Base-by-base conservation (phyloP, 2,329 filamentous ascomycete genomes). In the Juglanconis sp. region DNA sequence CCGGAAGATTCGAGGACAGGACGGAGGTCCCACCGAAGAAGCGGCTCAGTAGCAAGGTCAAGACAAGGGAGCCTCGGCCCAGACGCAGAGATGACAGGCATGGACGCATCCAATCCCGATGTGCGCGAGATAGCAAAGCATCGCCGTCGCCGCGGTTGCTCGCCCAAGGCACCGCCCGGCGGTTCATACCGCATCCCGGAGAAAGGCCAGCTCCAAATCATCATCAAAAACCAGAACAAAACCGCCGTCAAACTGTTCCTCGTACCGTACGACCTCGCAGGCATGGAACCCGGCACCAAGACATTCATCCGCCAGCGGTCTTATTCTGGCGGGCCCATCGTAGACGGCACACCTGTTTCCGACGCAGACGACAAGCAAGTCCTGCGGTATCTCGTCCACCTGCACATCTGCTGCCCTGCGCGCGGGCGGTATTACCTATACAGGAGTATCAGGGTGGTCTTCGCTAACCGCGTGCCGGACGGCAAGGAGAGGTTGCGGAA, bases 171-270 rank as follows among this genome's bases (percentile, higher is more conserved):
- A 15, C 91, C 92, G 0, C 90, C 91, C 0, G 92, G 92, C 7
- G 94, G 95, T 40, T 91, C 90, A 69, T 99, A 98, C 72, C 88
- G 95, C 48, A 96, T 99, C 56, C 95, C 95, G 0, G 88, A 95
- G 69, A 90, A 93, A 72, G 95, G 95, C 0, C 95, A 98, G 73
- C 80, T 99, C 13, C 95, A 99, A 69, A 96, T 99, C 65, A 89
- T 99, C 63, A 91, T 99, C 72, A 98, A 98, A 73, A 99, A 98
- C 68, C 94, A 93, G 15, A 96, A 98, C 77, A 98, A 98, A 72
- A 98, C 95, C 3, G 95, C 95, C 1, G 94, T 98, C 57, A 98
- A 99, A 73, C 80, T 99, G 0, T 98, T 98, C 67, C 81, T 98
- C 31, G 86, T 99, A 3, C 95, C 94, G 0, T 99, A 98, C 68